Conservation (phyloP, 257 asterid species). For the Pogostemon cablin region DNA sequence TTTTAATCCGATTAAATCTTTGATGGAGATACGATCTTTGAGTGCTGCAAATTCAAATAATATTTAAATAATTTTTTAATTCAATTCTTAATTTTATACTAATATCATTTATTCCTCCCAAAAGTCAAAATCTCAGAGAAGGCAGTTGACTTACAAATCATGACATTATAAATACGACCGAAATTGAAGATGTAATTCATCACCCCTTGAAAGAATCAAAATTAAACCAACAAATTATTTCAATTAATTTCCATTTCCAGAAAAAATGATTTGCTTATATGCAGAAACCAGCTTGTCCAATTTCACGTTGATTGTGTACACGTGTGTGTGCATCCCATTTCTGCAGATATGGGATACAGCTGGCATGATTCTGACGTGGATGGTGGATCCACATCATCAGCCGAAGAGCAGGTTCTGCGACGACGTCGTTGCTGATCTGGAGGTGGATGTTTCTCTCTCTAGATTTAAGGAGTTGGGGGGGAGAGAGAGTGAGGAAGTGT, state of each 20-base stretch:
- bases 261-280: slow-evolving; percentile 37
- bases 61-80: not conserved
- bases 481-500: slow-evolving; percentile 36
- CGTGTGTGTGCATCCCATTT: slow-evolving; percentile 35
- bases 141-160: slow-evolving; percentile 36
- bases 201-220: slow-evolving; percentile 7
- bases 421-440: slow-evolving; percentile 25
- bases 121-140: slow-evolving; percentile 38
- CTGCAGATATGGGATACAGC: slow-evolving; percentile 4
- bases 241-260: not conserved
- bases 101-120: not conserved
- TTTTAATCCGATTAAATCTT: not conserved
- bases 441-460: slow-evolving; percentile 38
- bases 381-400: slow-evolving; percentile 45
- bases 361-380: slow-evolving; percentile 26
- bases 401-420: not conserved
- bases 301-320: slow-evolving; percentile 28
- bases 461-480: not conserved
- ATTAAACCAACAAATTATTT: not conserved
- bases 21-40: slow-evolving; percentile 16
- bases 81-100: not conserved
- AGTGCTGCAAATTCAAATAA: slow-evolving; percentile 29
- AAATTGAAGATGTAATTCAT: too few species aligned
- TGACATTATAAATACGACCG: not conserved
- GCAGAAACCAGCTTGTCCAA: slow-evolving; percentile 34